phyloP scores from a whole-genome alignment of 176 grass and related monocot species.

The Aegilops tauschii region DNA sequence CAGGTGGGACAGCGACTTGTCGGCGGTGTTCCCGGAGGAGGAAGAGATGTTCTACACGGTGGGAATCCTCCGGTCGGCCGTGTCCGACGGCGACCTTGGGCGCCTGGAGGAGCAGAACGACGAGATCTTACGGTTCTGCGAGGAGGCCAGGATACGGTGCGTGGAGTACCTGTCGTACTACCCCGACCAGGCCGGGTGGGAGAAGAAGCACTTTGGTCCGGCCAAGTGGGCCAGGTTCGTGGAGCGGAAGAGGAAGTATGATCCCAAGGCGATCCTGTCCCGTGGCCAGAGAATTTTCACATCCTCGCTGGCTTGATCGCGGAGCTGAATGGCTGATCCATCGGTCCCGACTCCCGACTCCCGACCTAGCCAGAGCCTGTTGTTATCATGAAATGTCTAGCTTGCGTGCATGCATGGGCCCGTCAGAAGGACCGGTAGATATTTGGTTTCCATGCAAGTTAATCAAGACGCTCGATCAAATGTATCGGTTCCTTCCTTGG shows the following conservation, averaged over 20 bases:
- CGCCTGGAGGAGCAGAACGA: conserved; percentile 57
- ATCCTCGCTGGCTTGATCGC: conserved; percentile 9
- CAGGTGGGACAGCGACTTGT: conserved; percentile 56
- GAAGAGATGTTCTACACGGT: conserved; percentile 77
- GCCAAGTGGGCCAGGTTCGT: conserved; percentile 47
- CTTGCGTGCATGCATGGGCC: too few species aligned
- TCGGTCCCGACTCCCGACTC: background rate
- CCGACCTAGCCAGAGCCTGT: background rate
- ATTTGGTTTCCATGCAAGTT: too few species aligned
- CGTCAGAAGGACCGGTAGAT: too few species aligned
- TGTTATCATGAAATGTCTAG: too few species aligned
- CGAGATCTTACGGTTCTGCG: conserved; percentile 48
- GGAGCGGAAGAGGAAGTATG: conserved; percentile 45
- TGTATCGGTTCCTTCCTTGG: too few species aligned
- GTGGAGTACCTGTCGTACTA: conserved; percentile 69
- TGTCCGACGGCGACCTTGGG: conserved; percentile 9
- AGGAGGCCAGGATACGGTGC: conserved; percentile 32
- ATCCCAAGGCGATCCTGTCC: conserved; percentile 54
- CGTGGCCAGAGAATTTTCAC: conserved; percentile 52
- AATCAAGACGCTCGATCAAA: too few species aligned
- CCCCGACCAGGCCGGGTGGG: conserved; percentile 49
- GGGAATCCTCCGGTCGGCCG: conserved; percentile 46
- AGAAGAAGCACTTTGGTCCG: conserved; percentile 57
- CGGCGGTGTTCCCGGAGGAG: conserved; percentile 47
- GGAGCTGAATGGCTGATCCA: background rate